A percentile compares a stretch with the other conserved stretches of the same genome.
These are phyloP conservation scores for Paratrypanosoma confusum DNA, from an alignment of 208 protist species.

Conservation along the genomic window DNA sequence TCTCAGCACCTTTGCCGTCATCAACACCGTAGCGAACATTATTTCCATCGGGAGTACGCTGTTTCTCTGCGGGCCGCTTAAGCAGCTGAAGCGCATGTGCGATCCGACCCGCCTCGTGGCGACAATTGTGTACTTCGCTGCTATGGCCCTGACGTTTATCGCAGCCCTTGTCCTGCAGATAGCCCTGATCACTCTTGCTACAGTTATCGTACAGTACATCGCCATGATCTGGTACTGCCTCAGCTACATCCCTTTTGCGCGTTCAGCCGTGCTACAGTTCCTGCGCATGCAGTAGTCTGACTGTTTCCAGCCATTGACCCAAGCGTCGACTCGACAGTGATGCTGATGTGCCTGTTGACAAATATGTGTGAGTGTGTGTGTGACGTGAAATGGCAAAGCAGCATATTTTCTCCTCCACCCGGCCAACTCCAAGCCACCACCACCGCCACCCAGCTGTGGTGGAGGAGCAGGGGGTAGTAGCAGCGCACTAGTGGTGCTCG, in stretches of 20 bases:
- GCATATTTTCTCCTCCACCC: no score
- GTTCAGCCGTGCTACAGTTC: conserved; percentile 23
- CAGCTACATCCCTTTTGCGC: conserved; percentile 78
- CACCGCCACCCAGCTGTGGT: no score
- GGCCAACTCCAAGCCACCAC: no score
- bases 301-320: no score
- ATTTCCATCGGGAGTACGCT: conserved; percentile 36
- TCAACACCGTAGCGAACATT: conserved; percentile 65
- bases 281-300: no score
- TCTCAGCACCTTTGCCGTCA: conserved; percentile 50
- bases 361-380: background rate
- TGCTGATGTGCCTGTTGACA: background rate
- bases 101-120: conserved; percentile 64
- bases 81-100: conserved; percentile 79
- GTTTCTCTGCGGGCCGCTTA: conserved; percentile 68
- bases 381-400: background rate
- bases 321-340: no score
- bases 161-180: conserved; percentile 40
- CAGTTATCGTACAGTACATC: conserved; percentile 48
- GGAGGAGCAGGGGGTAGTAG: no score
- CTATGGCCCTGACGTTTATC: conserved; percentile 62
- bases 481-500: no score
- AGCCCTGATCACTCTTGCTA: conserved; percentile 42
- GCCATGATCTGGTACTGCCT: conserved; percentile 82
- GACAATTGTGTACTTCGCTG: conserved; percentile 51